These are phyloP conservation scores for Rhodamnia rubescens DNA, from an alignment of 345 rosid genomes.

Conservation along the genomic window DNA sequence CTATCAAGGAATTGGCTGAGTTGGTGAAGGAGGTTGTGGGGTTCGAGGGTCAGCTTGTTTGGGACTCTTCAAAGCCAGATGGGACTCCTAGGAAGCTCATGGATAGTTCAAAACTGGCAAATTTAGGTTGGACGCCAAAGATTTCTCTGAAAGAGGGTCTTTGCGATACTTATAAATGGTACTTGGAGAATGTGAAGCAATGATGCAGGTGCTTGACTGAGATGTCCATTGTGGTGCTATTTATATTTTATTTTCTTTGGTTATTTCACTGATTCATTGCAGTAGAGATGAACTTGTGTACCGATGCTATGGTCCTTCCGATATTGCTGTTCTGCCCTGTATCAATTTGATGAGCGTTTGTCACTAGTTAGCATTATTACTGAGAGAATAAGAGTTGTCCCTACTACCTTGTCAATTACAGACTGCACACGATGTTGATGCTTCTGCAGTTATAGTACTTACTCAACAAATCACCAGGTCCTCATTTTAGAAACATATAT, in stretches of 20 bases:
- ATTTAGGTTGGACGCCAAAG: conserved; percentile 78
- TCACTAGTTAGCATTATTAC: not conserved
- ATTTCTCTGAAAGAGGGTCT: conserved; percentile 69
- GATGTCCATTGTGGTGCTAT: not conserved
- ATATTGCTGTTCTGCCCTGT: not conserved
- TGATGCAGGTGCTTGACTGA: not conserved
- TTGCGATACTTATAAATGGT: conserved; percentile 77
- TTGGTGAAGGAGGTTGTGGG: conserved; percentile 86
- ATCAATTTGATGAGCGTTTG: not conserved
- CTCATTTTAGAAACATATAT: no score
- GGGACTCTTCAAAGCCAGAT: conserved; percentile 81
- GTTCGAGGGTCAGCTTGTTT: conserved; percentile 68
- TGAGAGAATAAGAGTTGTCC: not conserved
- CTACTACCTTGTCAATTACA: not conserved
- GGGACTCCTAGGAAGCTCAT: conserved; percentile 95
- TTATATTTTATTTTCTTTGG: not conserved
- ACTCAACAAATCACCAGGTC: no score
- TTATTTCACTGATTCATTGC: not conserved
- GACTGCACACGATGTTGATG: not conserved
- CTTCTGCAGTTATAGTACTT: not conserved
- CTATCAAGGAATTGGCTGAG: conserved; percentile 87
- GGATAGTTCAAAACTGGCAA: conserved; percentile 77
- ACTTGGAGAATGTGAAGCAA: conserved; percentile 54
- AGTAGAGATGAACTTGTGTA: not conserved
- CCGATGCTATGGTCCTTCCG: not conserved